Conservation (phyloP, 257 asterid species). For the Solanum bukasovii region DNA sequence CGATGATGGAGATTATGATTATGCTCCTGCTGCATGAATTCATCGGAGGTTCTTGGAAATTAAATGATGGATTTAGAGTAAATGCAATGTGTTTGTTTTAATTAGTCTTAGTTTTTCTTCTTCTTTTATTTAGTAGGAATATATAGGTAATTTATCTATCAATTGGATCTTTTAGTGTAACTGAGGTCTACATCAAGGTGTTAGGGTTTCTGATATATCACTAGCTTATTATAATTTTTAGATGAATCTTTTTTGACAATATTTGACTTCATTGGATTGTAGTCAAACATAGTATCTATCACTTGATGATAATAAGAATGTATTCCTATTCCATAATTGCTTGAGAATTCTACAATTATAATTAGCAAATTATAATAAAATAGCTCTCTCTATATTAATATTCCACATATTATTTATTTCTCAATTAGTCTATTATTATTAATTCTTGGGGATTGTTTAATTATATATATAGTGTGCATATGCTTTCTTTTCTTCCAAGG, state of each 20-base stretch:
- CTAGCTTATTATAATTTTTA: not conserved
- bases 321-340: not conserved
- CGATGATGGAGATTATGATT: not conserved
- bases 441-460: no score
- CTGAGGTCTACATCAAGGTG: no score
- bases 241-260: no score
- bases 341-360: not conserved
- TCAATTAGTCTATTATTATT: no score
- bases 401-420: no score
- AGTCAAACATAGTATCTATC: not conserved
- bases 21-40: not conserved
- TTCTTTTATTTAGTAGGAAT: not conserved
- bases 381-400: no score
- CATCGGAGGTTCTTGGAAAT: not conserved
- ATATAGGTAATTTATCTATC: not conserved
- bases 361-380: no score
- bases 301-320: no score
- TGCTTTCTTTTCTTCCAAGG: no score
- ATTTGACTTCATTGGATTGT: not conserved
- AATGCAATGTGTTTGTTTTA: not conserved
- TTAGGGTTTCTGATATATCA: no score
- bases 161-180: no score
- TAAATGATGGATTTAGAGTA: not conserved
- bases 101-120: not conserved
- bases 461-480: no score